A percentile compares a stretch with the other conserved stretches of the same genome.
Conservation (phyloP, 1,284 basidiomycete genomes). For the Phlebopus sp. region DNA sequence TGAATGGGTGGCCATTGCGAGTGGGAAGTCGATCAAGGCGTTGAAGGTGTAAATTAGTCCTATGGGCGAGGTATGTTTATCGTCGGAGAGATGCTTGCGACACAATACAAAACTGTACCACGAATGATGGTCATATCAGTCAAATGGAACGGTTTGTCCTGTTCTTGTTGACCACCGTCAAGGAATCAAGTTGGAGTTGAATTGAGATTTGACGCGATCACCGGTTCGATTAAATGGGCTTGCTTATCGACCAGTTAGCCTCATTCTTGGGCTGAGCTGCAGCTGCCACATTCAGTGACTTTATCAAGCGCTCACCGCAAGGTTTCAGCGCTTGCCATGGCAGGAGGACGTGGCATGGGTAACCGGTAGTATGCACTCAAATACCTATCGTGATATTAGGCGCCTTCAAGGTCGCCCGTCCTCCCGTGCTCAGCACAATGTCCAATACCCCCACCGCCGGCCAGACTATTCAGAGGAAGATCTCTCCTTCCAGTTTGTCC, state of each 20-base stretch:
- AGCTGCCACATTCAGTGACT: no score
- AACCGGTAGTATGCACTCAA: conserved; percentile 1
- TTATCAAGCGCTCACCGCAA: conserved; percentile 9
- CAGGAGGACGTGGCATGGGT: not conserved
- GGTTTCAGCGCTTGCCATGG: not conserved
- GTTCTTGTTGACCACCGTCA: no score
- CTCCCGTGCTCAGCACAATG: conserved; percentile 23
- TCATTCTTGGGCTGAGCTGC: not conserved
- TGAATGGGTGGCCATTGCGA: conserved; percentile 89
- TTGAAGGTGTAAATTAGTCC: conserved; percentile 60
- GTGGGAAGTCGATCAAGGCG: conserved; percentile 79
- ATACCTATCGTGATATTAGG: not conserved
- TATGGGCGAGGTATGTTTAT: not conserved
- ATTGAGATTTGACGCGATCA: no score
- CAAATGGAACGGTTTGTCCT: no score
- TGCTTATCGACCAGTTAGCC: not conserved
- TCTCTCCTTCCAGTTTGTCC: conserved; percentile 13
- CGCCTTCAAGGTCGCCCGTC: not conserved
- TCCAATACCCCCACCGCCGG: conserved; percentile 2
- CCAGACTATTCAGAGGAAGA: conserved; percentile 19
- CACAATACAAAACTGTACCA: not conserved
- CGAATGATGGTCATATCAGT: no score
- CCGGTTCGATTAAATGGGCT: no score
- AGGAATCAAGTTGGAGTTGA: no score
- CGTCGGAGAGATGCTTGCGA: not conserved